phyloP scores from a whole-genome alignment of 31 red algal genomes.

The Bonnemaisonia californica region DNA sequence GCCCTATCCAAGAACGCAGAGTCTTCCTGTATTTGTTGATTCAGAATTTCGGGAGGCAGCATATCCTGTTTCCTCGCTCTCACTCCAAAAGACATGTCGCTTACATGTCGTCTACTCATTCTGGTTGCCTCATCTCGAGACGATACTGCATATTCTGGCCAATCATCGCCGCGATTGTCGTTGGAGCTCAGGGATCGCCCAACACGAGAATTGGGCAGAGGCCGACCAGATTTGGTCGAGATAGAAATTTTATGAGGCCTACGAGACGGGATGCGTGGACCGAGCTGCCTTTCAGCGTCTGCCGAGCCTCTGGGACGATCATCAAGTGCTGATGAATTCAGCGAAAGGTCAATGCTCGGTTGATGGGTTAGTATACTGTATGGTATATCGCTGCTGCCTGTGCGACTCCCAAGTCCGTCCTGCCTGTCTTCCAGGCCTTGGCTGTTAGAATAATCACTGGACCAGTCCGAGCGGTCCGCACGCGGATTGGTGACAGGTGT shows the following conservation, averaged over 20 bases:
- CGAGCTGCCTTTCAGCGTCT: not conserved
- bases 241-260: not conserved
- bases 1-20: not conserved
- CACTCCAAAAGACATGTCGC: conserved; percentile 67
- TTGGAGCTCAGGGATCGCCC: conserved; percentile 45
- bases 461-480: not conserved
- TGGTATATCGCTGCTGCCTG: not conserved
- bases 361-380: not conserved
- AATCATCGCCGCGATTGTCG: conserved; percentile 37
- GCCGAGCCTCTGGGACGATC: not conserved
- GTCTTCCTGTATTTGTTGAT: conserved; percentile 1
- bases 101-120: conserved; percentile 55
- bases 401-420: too few relatives aligned
- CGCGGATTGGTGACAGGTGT: conserved; percentile 5
- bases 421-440: not conserved
- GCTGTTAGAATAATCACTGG: not conserved
- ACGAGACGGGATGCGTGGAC: not conserved
- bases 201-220: conserved; percentile 1
- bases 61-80: conserved; percentile 53
- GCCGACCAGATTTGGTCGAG: conserved; percentile 3
- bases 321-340: not conserved
- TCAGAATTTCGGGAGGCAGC: conserved; percentile 31
- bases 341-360: not conserved
- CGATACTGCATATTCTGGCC: conserved; percentile 58
- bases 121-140: conserved; percentile 12